Base-by-base conservation (phyloP, 495 filamentous ascomycete genomes). In the Parachaetomium inaequale region DNA sequence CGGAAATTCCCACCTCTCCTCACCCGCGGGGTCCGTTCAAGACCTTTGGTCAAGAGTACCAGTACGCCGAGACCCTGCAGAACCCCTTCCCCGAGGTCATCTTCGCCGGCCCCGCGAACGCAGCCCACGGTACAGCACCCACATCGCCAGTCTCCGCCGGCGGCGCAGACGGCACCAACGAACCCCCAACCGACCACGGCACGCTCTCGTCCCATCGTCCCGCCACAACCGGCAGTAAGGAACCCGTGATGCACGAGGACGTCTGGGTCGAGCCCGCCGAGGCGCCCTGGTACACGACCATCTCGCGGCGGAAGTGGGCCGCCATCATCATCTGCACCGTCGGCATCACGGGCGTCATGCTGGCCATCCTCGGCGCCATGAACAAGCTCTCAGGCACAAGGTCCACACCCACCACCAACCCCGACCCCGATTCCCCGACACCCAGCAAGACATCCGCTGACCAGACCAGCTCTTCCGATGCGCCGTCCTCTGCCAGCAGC, bases 341-440 rank as follows among this genome's bases (percentile, higher is more conserved):
- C 15, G 70, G 70, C 45, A 62, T 64, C 28, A 52, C 47, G 2
- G 70, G 32, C 17, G 68, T 72, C 34, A 14, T 72, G 17, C 26
- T 72, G 38, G 70, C 70, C 12, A 70, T 72, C 25, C 63, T 72
- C 12, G 70, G 66, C 32, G 70, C 66, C 52, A 64, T 70, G 68
- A 60, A 59, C 19, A 50, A 58, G 8, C 47, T 72, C 7, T 36
- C 38, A 1, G 45, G 45, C 10, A 43, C 50, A 47, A 51, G 43
- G 70, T 72, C 59, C 34, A 65, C 53, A n/a, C n/a, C n/a, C 14
- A 14, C n/a, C 23, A 50, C 23, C 23, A 11, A 40, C 8, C 26
- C 55, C 1, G 10, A 21, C 21, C 25, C 23, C 47, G 23, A 7
- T 32, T 14, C 31, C 59, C 36, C 32, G 21, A 28, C 25, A 7